Base-by-base conservation (phyloP, 768 basidiomycete species). In the Boletus tylopilopsis region DNA sequence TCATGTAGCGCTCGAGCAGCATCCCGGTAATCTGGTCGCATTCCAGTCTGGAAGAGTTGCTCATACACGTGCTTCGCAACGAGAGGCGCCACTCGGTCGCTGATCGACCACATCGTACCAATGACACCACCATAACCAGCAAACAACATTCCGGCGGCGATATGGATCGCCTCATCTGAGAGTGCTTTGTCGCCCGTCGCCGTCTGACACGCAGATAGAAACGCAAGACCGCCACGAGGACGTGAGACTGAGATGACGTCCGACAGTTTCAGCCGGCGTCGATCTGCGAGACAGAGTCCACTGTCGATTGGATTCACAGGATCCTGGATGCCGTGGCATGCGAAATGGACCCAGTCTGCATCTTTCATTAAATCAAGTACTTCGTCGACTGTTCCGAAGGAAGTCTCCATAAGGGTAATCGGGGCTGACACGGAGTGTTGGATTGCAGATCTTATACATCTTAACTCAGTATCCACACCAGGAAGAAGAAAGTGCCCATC, bases 141-240 rank as follows among this genome's bases (percentile, higher is more conserved):
- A 30, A 62, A 51, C 41, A 72, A 51, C 70, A 77, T 71, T 4
- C 71, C 46, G 0, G 46, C 45, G 6, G 45, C 45, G 9, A 45
- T 37, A 29, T 45, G 45, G 13, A 45, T 37, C 3, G 45, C 45
- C 35, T 37, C 45, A 4, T 36, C 35, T 9, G 35, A 36, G 11
- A 36, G 35, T 19, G 5, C 18, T 12, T 36, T 11, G 35, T 36
- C 35, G 9, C 35, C 35, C 35, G 13, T 36, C 11, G 35, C 35
- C 18, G 35, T 36, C 19, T 36, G 35, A 36, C 35, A 36, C 3
- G 35, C 35, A 21, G 35, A 36, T 10, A 36, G 35, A 36, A 34
- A 34, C 11, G 29, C 29, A 30, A 30, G 29, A 6, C 29, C 29
- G 29, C 29, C 29, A 30, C 29, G 29, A 13, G 29, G 13, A 30